Evolutionary conservation across 805 yeast genomes (phyloP).

Genomic region (Candida maesae): DNA sequence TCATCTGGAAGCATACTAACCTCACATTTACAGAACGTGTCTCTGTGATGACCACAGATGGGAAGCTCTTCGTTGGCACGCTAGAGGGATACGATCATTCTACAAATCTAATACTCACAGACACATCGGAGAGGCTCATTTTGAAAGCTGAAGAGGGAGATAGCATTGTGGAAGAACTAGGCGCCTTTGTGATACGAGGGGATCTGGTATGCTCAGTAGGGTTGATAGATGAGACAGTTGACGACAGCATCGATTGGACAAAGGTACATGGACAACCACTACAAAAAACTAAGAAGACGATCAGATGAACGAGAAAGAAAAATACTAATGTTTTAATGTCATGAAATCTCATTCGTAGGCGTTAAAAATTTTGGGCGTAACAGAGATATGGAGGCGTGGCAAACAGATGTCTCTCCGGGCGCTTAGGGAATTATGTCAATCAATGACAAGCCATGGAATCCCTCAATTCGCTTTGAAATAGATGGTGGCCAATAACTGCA

Average conservation of each 20-base stretch:
- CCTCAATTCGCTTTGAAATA: slow-evolving; percentile 44
- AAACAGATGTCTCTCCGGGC: too few species aligned
- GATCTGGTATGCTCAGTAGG: slow-evolving; percentile 57
- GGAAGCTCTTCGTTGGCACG: slow-evolving; percentile 44
- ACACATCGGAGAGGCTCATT: slow-evolving; percentile 49
- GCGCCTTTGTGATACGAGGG: slow-evolving; percentile 53
- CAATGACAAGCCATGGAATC: slow-evolving; percentile 28
- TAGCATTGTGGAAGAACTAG: slow-evolving; percentile 33
- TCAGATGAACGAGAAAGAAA: slow-evolving; percentile 19
- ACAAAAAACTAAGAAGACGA: slow-evolving; percentile 24
- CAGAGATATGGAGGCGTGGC: too few species aligned
- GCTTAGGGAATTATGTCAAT: too few species aligned
- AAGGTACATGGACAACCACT: slow-evolving; percentile 25
- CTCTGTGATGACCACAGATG: slow-evolving; percentile 55
- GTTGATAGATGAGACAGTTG: slow-evolving; percentile 42
- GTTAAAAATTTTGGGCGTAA: too few species aligned
- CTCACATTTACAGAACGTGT: slow-evolving; percentile 37
- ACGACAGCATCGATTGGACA: slow-evolving; percentile 35
- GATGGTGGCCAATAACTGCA: slow-evolving; percentile 62
- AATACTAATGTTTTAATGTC: not conserved
- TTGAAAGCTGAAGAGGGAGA: slow-evolving; percentile 29
- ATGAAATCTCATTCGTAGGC: too few species aligned
- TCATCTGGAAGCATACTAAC: slow-evolving; percentile 1
- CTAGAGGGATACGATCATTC: slow-evolving; percentile 62
- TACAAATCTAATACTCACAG: slow-evolving; percentile 53